Conservation (phyloP, 1,284 basidiomycete species). For the Puccinia horiana region DNA sequence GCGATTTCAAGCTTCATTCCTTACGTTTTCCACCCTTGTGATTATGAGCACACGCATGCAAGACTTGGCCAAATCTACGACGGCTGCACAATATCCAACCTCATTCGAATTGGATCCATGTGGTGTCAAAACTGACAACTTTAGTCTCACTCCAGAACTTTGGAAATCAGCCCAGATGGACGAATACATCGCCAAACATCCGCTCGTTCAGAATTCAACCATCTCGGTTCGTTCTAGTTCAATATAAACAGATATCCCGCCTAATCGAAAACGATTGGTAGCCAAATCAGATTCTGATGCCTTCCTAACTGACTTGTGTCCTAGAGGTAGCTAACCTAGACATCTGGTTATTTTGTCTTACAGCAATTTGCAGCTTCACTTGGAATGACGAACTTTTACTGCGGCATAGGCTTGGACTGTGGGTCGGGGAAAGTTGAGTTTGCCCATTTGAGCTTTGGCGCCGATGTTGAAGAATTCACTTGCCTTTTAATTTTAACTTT, state of each 20-base stretch:
- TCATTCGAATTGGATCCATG: conserved; percentile 22
- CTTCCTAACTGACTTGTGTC: background rate
- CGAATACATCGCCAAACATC: conserved; percentile 25
- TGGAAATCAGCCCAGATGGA: conserved; percentile 22
- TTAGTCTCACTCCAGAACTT: conserved; percentile 22
- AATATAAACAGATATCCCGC: background rate
- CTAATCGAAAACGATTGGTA: background rate
- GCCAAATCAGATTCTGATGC: background rate
- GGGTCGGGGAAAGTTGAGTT: conserved; percentile 29
- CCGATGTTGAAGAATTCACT: background rate
- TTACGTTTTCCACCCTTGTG: background rate
- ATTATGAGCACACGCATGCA: background rate
- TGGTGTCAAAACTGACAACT: conserved; percentile 1
- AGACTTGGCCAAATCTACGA: background rate
- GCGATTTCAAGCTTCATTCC: background rate
- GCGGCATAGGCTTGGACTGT: conserved; percentile 29
- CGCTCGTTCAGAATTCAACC: conserved; percentile 1
- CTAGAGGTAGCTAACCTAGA: background rate
- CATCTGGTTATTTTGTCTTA: background rate
- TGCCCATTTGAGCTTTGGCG: background rate
- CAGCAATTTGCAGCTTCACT: conserved; percentile 36
- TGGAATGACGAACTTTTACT: conserved; percentile 30
- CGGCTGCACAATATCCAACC: background rate
- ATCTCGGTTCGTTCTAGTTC: conserved; percentile 7
- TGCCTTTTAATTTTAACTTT: background rate